These are phyloP conservation scores for Exophiala oligosperma DNA, from an alignment of 2,329 filamentous ascomycete species.

Conservation along the genomic window DNA sequence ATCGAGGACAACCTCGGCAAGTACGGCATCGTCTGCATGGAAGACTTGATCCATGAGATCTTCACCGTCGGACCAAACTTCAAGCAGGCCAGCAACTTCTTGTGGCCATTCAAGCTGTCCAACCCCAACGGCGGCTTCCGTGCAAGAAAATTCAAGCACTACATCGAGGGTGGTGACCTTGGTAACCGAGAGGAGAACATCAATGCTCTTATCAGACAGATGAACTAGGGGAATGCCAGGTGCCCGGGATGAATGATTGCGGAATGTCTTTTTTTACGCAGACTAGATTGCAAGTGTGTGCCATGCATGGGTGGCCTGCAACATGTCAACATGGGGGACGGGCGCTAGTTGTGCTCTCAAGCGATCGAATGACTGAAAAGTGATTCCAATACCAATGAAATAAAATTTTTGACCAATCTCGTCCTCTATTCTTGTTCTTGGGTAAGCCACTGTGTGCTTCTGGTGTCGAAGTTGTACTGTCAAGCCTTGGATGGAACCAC, in stretches of 20 bases:
- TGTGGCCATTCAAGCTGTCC: conserved; percentile 99
- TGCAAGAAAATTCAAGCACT: conserved; percentile 97
- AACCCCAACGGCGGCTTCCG: conserved; percentile 98
- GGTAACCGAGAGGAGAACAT: conserved; percentile 99
- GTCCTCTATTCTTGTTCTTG: not conserved
- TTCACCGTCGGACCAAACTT: conserved; percentile 98
- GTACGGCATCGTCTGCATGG: conserved; percentile 98
- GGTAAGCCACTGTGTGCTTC: not conserved
- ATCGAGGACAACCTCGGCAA: conserved; percentile 96
- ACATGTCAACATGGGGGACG: conserved; percentile 3
- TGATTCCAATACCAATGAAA: not conserved
- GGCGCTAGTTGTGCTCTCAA: conserved; percentile 7
- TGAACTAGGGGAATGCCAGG: conserved; percentile 71
- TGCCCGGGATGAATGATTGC: not conserved
- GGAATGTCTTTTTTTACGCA: conserved; percentile 1
- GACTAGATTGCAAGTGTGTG: not conserved
- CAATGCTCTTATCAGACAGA: conserved; percentile 93
- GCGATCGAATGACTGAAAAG: conserved; percentile 3
- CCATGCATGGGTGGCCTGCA: not conserved
- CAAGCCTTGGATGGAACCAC: too few relatives aligned
- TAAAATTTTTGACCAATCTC: not conserved
- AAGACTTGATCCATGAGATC: conserved; percentile 99
- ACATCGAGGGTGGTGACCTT: conserved; percentile 96
- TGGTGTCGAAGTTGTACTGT: too few relatives aligned
- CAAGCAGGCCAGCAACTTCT: conserved; percentile 99